phyloP scores from a whole-genome alignment of 768 basidiomycete species.

The Termitomyces sp. region DNA sequence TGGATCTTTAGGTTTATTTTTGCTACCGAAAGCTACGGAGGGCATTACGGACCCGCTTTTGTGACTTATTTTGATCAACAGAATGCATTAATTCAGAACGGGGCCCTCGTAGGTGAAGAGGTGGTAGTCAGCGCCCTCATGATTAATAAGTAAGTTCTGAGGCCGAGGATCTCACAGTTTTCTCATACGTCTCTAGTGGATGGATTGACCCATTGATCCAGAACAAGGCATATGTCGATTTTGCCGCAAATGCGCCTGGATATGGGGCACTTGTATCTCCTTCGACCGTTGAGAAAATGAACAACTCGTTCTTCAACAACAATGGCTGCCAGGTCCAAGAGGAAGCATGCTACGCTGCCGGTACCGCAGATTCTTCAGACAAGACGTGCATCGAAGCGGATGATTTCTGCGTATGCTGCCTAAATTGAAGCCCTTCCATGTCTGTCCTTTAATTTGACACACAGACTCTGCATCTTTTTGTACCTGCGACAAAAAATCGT shows the following conservation, averaged over 20 bases:
- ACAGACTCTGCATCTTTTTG: slow-evolving; percentile 41
- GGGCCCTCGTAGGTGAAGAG: slow-evolving; percentile 41
- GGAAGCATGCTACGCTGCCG: slow-evolving; percentile 53
- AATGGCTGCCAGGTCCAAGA: slow-evolving; percentile 54
- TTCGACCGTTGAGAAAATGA: slow-evolving; percentile 39
- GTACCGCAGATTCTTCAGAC: slow-evolving; percentile 38
- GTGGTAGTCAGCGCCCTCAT: slow-evolving; percentile 55
- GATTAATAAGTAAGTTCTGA: slow-evolving; percentile 49
- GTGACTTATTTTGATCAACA: slow-evolving; percentile 62
- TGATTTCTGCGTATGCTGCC: slow-evolving; percentile 45
- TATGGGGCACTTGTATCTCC: slow-evolving; percentile 58
- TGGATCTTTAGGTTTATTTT: slow-evolving; percentile 45
- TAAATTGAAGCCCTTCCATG: background rate
- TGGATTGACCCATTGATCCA: slow-evolving; percentile 66
- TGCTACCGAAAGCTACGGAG: slow-evolving; percentile 64
- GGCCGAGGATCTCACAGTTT: background rate
- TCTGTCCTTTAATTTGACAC: background rate
- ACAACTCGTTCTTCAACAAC: slow-evolving; percentile 38
- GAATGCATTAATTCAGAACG: slow-evolving; percentile 44
- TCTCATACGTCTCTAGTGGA: slow-evolving; percentile 33
- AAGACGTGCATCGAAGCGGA: slow-evolving; percentile 48
- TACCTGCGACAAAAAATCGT: slow-evolving; percentile 45
- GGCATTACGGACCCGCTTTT: slow-evolving; percentile 62
- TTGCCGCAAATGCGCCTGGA: slow-evolving; percentile 58
- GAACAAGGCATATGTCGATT: slow-evolving; percentile 53